Conservation (phyloP, 139 green algal species). For the Chlamydomonas eustigma region DNA sequence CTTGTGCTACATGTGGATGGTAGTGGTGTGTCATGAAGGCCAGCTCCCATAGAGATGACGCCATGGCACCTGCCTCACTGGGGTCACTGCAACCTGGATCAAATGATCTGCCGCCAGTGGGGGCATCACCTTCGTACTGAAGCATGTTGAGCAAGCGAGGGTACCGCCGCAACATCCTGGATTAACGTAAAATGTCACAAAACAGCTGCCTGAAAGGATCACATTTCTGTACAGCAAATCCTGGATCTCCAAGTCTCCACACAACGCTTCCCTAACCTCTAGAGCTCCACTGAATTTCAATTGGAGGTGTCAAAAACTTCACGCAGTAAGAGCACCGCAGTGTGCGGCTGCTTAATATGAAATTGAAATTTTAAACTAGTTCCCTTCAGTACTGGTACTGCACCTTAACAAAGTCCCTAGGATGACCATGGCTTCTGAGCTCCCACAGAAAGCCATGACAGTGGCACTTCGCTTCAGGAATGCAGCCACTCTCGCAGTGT, state of each 20-base stretch:
- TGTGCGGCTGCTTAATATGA: too few species aligned
- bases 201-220: too few species aligned
- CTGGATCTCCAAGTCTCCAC: too few species aligned
- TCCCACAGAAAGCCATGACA: neutral
- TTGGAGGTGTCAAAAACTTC: neutral
- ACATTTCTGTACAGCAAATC: too few species aligned
- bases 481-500: constrained; percentile 32
- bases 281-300: too few species aligned
- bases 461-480: constrained; percentile 25
- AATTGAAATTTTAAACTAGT: too few species aligned
- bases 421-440: constrained; percentile 14
- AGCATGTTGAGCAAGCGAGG: constrained; percentile 58
- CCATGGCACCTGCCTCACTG: constrained; percentile 42
- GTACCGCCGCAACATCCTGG: constrained; percentile 41
- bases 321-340: neutral
- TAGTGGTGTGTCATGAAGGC: constrained; percentile 35
- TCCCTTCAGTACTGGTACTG: too few species aligned
- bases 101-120: constrained; percentile 38
- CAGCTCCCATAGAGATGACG: constrained; percentile 54
- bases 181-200: too few species aligned
- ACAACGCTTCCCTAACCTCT: too few species aligned
- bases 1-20: constrained; percentile 45
- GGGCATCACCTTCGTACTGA: constrained; percentile 56
- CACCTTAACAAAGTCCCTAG: constrained; percentile 21
- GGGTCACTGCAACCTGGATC: constrained; percentile 41